Conservation (phyloP, 495 filamentous ascomycete species). For the Podospora bellae-mahoneyi region DNA sequence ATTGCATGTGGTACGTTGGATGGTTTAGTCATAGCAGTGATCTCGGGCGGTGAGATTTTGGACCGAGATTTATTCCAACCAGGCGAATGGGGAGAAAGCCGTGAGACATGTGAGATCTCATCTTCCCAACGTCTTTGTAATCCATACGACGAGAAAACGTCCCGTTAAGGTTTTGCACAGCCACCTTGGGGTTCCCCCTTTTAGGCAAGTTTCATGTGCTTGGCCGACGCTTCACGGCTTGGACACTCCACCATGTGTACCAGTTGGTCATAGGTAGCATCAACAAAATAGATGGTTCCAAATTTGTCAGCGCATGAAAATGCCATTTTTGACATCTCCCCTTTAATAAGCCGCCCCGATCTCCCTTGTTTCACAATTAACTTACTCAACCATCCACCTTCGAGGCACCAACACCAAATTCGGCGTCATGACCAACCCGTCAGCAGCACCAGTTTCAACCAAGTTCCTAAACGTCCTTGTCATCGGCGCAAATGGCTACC, state of each 20-base stretch:
- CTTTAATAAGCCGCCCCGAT: no score
- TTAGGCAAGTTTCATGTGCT: neutral
- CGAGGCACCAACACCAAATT: neutral
- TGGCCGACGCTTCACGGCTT: neutral
- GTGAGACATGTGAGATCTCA: neutral
- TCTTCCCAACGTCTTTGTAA: neutral
- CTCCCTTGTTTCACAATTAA: no score
- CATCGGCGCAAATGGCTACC: slow-evolving; percentile 17
- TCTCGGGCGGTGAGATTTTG: neutral
- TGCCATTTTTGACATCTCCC: neutral
- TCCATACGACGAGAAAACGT: neutral
- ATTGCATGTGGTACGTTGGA: neutral
- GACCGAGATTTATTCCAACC: neutral
- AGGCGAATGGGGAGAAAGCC: no score
- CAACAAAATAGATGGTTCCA: neutral
- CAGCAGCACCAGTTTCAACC: neutral
- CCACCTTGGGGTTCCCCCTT: neutral
- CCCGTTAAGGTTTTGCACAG: neutral
- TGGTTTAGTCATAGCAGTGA: neutral
- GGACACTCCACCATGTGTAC: neutral
- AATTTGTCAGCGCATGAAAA: neutral
- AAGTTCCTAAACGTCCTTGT: slow-evolving; percentile 10
- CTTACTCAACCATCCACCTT: no score
- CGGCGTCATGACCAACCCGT: neutral
- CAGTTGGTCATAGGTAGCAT: neutral